Base-by-base conservation (phyloP, 106 monocot species). In the Agapanthus africanus region DNA sequence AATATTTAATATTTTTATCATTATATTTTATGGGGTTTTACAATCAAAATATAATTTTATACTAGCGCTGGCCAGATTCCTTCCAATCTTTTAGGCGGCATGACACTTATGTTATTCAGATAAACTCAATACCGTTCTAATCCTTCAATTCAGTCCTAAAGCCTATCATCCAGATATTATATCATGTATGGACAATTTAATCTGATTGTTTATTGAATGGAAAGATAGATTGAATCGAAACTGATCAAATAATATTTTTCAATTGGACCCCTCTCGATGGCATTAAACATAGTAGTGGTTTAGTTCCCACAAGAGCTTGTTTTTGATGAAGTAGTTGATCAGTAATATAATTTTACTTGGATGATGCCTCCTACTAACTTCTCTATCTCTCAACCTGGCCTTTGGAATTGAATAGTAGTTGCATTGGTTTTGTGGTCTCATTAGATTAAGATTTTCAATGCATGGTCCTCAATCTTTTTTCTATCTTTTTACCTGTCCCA, bases 401-500 rank as follows among this genome's bases (percentile, higher is more conserved):
- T 21, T 63, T 63, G 35, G 63, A 38, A 34, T 16, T 2, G 19
- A 27, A 31, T 9, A 16, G 67, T 44, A 42, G 40, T 15, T 42
- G 30, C 25, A n/a, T n/a, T n/a, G n/a, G n/a, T n/a, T n/a, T n/a
- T n/a, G n/a, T n/a, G n/a, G n/a, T n/a, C n/a, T n/a, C n/a, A n/a
- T n/a, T n/a, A 46, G 67, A 67, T 30, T 42, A 16, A 16, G 35
- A 44, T 44, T 44, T 14, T 28, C 30, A 57, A 28, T n/a, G 14
- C 42, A 32, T 32, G 40, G 14, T 28, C 18, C 4, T 4, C n/a
- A 21, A 22, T 38, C 11, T 23, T 63, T 22, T 63, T 14, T 67
- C 67, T 39, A 26, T 44, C 44, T 32, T 68, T 69, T 69, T 51
- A 69, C 28, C 69, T 69, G 51, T 52, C 69, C 69, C 69, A 69